A percentile compares a stretch with the other conserved stretches of the same genome.
These are phyloP conservation scores for Dichomitus squalens DNA, from an alignment of 1,284 basidiomycete genomes.

Conservation along the genomic window DNA sequence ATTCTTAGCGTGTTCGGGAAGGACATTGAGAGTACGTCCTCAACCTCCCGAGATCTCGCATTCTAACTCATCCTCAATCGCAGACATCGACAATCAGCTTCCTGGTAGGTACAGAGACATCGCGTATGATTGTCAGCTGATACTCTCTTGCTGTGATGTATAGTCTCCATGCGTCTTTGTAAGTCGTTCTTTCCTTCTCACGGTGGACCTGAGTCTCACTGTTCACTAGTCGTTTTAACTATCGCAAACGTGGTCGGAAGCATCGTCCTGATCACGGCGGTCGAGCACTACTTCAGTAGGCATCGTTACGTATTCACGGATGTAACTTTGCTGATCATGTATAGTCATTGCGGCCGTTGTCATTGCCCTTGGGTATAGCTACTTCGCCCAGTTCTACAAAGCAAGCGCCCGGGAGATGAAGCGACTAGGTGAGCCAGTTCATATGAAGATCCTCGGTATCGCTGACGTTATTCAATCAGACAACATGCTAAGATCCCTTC, in stretches of 20 bases:
- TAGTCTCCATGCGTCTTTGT: conserved; percentile 70
- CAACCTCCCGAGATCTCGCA: no score
- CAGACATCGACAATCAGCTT: conserved; percentile 63
- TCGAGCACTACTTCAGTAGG: conserved; percentile 73
- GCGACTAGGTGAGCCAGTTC: conserved; percentile 50
- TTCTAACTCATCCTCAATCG: background rate
- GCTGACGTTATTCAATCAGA: conserved; percentile 38
- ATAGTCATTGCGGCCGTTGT: conserved; percentile 53
- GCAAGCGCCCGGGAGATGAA: conserved; percentile 74
- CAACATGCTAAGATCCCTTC: conserved; percentile 65
- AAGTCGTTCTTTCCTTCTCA: conserved; percentile 28
- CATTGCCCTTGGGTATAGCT: conserved; percentile 53
- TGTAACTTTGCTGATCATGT: background rate
- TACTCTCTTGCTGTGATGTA: background rate
- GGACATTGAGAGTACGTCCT: conserved; percentile 55
- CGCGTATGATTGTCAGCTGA: background rate
- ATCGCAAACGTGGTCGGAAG: conserved; percentile 57
- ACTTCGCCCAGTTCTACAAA: conserved; percentile 65
- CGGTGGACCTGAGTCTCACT: background rate
- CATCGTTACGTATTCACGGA: background rate
- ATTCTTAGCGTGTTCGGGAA: conserved; percentile 68
- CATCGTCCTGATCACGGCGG: conserved; percentile 66
- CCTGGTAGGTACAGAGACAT: conserved; percentile 41
- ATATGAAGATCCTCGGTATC: background rate
- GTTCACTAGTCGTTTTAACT: conserved; percentile 47